Evolutionary conservation across 768 basidiomycete genomes (phyloP), one percentile per base, ranked within the genome.

Genomic region (Boletus coccyginus): DNA sequence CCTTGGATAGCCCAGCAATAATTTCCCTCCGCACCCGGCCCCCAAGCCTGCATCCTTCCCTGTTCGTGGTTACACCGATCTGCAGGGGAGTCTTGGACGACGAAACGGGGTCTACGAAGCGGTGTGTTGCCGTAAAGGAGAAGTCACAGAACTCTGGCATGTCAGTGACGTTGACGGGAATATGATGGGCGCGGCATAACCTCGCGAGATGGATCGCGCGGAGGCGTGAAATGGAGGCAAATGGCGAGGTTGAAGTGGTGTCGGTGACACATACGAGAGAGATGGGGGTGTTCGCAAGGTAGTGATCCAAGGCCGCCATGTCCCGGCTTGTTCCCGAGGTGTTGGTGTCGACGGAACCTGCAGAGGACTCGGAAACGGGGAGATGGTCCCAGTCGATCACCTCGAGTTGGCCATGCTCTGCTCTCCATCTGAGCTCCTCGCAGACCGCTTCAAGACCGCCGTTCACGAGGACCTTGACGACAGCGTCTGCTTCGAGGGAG

Each of bases 21-120:
- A 98, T 86, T 24, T 98, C 94, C 27, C 96, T 77, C 36, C 85
- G 82, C 39, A 99, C 74, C 12, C 96, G 80, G 1, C 85, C 81
- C 0, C 87, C 87, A 5, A 99, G 77, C 7, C 96, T 77, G 64
- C 96, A 98, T 2, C 94, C 96, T 59, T 88, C 83, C 0, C 93
- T 93, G 62, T 97, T 98, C 0, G 96, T 95, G 4, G 94, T 91
- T 3, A 98, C 81, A 0, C 88, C 91, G 21, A 99, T 73, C 66
- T 90, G 90, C 1, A 92, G 72, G 3, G 84, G 66, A 1, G 82
- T 81, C 16, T 77, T 73, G 36, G 68, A 67, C 7, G 78, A 78
- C 1, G 74, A 75, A 12, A 68, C 62, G 4, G 78, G 62, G 66
- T 85, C 81, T 9, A 77, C 68, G 64, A 97, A 94, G 4, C 95